phyloP scores from a whole-genome alignment of 768 basidiomycete genomes.

The Ramaria rubella region DNA sequence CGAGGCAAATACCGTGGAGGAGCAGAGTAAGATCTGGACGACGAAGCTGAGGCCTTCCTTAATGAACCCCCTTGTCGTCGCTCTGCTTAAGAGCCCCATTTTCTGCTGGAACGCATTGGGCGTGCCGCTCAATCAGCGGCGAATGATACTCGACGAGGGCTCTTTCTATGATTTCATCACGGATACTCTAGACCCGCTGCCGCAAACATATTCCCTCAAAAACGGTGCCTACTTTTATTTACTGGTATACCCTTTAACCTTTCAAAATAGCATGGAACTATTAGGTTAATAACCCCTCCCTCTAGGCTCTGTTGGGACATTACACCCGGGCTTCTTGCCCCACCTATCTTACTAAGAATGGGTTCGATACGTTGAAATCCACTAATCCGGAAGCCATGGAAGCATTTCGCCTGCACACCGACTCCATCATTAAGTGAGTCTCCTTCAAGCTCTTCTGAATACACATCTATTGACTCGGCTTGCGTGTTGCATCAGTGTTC shows the following conservation, averaged over 20 bases:
- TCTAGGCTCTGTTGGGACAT: too few species aligned
- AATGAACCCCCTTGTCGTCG: conserved; percentile 50
- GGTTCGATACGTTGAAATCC: too few species aligned
- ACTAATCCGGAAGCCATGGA: too few species aligned
- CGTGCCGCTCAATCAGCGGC: conserved; percentile 64
- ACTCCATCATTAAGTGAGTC: conserved; percentile 58
- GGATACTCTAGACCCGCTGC: conserved; percentile 46
- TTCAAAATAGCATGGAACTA: too few species aligned
- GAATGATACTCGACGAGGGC: conserved; percentile 51
- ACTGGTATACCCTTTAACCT: too few species aligned
- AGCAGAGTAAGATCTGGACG: conserved; percentile 60
- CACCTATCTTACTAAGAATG: too few species aligned
- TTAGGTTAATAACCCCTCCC: too few species aligned
- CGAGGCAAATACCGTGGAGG: conserved; percentile 42
- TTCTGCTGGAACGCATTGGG: conserved; percentile 79
- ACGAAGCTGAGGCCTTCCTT: conserved; percentile 54
- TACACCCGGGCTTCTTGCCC: too few species aligned
- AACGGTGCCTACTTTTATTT: too few species aligned
- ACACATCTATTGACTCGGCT: neutral
- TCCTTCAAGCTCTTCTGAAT: neutral
- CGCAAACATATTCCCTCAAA: conserved; percentile 38
- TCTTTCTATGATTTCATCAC: conserved; percentile 42
- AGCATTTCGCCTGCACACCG: too few species aligned
- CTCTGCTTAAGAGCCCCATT: conserved; percentile 38
- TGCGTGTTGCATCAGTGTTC: conserved; percentile 28